phyloP scores from a whole-genome alignment of 352 stramenopile species.

The Phytophthora aleatoria region DNA sequence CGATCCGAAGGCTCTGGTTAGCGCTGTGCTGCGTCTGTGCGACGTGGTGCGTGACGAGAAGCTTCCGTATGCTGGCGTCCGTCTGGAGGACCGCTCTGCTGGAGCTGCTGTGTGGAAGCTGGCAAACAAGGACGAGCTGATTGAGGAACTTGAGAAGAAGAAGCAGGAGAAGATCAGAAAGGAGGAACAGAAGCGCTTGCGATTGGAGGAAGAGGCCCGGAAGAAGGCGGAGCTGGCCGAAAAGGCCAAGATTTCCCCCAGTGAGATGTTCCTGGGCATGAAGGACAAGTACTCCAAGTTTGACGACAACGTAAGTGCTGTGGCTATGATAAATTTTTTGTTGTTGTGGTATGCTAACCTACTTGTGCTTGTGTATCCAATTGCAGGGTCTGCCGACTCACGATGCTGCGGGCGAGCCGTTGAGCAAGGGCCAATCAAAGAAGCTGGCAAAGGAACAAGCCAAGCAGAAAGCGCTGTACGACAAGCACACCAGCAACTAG shows the following conservation, averaged over 20 bases:
- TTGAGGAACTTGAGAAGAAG: conserved; percentile 84
- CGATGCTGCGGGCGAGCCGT: conserved; percentile 88
- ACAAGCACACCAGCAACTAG: conserved; percentile 68
- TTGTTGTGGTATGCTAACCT: conserved; percentile 7
- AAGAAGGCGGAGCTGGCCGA: conserved; percentile 86
- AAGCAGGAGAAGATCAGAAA: conserved; percentile 77
- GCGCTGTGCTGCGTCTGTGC: conserved; percentile 78
- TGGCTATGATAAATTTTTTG: background rate
- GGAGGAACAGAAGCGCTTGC: conserved; percentile 79
- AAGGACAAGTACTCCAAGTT: conserved; percentile 91
- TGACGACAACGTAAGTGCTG: conserved; percentile 79
- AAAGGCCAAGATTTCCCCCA: conserved; percentile 90
- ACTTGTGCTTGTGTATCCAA: conserved; percentile 1
- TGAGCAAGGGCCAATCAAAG: conserved; percentile 97
- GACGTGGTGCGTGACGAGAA: conserved; percentile 90
- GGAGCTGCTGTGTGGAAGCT: conserved; percentile 90
- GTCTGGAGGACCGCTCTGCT: conserved; percentile 83
- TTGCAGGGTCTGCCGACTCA: conserved; percentile 94
- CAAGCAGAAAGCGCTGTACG: conserved; percentile 94
- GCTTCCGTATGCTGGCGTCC: conserved; percentile 87
- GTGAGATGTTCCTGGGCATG: conserved; percentile 92
- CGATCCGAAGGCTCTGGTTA: conserved; percentile 62
- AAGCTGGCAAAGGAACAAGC: conserved; percentile 97
- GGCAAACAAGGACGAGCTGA: conserved; percentile 87
- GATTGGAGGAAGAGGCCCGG: conserved; percentile 67